Percentiles rank a stretch among this genome's conserved stretches.
Evolutionary conservation across 805 yeast genomes (phyloP).

Genomic region (Suhomyces kilbournensis): DNA sequence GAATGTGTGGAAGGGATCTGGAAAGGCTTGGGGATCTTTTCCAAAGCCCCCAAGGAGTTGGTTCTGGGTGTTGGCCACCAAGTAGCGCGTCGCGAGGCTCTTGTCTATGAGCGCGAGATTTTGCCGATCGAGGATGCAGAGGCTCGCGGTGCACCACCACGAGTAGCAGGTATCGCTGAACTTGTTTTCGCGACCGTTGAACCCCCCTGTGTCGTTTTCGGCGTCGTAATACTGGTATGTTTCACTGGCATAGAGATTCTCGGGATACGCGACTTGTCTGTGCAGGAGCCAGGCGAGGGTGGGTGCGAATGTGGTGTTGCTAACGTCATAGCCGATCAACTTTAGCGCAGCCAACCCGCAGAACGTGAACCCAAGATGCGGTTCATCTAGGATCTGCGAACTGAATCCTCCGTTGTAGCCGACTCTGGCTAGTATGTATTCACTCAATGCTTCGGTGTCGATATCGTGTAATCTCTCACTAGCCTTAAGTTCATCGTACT

Average conservation of each 20-base stretch:
- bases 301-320: not conserved
- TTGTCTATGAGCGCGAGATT: conserved; percentile 33
- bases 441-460: conserved; percentile 36
- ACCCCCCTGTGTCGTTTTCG: conserved; percentile 63
- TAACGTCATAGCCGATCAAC: conserved; percentile 28
- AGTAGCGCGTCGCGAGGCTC: conserved; percentile 36
- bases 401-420: conserved; percentile 73
- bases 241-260: conserved; percentile 21
- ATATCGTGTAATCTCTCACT: conserved; percentile 32
- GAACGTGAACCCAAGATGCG: conserved; percentile 85
- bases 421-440: conserved; percentile 29
- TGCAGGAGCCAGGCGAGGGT: conserved; percentile 61
- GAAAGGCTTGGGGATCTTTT: conserved; percentile 59
- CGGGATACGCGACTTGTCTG: conserved; percentile 52
- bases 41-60: conserved; percentile 71
- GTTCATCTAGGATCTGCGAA: conserved; percentile 48
- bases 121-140: conserved; percentile 39
- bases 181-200: conserved; percentile 85
- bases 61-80: conserved; percentile 59
- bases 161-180: conserved; percentile 83
- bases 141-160: conserved; percentile 74
- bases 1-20: conserved; percentile 70
- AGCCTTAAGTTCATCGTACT: conserved; percentile 25
- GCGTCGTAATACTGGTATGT: conserved; percentile 39
- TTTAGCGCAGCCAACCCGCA: conserved; percentile 70